These are phyloP conservation scores for Fomitopsis schrenkii DNA, from an alignment of 1,284 basidiomycete genomes.

Conservation along the genomic window DNA sequence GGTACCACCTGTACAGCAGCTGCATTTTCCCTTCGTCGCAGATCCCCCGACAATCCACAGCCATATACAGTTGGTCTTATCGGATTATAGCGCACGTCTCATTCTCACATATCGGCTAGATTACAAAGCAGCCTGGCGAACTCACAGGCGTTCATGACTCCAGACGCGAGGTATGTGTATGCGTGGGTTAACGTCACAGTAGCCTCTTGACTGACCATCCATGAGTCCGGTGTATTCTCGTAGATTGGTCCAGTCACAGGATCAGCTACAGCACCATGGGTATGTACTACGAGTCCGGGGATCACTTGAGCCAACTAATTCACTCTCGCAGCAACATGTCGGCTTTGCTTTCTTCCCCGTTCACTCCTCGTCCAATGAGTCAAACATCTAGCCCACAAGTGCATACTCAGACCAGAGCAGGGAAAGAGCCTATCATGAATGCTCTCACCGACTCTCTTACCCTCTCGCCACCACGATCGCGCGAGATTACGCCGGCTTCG, in stretches of 20 bases:
- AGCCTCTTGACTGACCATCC: not conserved
- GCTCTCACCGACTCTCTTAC: slow-evolving; percentile 11
- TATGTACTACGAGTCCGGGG: not conserved
- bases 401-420: not conserved
- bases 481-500: slow-evolving; percentile 15
- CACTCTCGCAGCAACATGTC: not conserved
- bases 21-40: not conserved
- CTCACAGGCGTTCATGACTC: slow-evolving; percentile 42
- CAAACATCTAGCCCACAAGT: not conserved
- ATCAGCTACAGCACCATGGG: not conserved
- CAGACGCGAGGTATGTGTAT: slow-evolving; percentile 39
- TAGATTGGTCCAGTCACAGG: slow-evolving; percentile 11
- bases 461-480: slow-evolving; percentile 12
- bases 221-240: slow-evolving; percentile 23
- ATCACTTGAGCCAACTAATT: not conserved
- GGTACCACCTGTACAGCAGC: not conserved
- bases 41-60: not conserved
- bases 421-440: slow-evolving; percentile 1
- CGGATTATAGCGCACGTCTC: not conserved
- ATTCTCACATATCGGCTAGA: not conserved
- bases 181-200: not conserved
- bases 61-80: not conserved
- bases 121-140: not conserved
- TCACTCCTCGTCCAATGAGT: slow-evolving; percentile 1
- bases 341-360: slow-evolving; percentile 3